Evolutionary conservation across 2,329 filamentous ascomycete species (phyloP).

Genomic region (Penicillium sp.): DNA sequence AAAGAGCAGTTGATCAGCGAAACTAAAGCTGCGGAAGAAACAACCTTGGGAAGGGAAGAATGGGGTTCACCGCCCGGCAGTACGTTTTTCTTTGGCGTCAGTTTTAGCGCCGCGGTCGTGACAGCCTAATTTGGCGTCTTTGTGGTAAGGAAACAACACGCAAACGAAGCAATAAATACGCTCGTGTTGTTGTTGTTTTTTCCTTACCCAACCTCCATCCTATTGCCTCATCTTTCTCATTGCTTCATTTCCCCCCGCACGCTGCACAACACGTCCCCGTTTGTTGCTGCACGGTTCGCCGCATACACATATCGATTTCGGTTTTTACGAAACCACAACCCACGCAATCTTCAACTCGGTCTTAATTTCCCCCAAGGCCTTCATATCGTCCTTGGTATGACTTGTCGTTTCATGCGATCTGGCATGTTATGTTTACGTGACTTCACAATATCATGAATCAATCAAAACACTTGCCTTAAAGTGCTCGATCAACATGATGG

Average conservation of each 20-base stretch:
- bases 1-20: not conserved
- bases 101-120: not conserved
- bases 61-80: slow-evolving; percentile 30
- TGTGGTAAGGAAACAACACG: not conserved
- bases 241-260: too few relatives aligned
- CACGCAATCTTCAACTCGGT: not conserved
- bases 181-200: not conserved
- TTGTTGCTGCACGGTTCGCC: not conserved
- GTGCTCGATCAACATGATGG: not conserved
- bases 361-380: not conserved
- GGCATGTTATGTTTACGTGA: not conserved
- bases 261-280: not conserved
- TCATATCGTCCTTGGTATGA: not conserved
- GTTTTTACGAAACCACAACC: not conserved
- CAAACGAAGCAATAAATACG: not conserved
- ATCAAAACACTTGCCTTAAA: not conserved
- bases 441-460: not conserved
- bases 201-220: too few relatives aligned
- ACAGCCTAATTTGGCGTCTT: not conserved
- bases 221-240: too few relatives aligned
- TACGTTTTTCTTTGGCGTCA: slow-evolving; percentile 12
- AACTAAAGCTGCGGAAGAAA: slow-evolving; percentile 4
- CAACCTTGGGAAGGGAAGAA: not conserved
- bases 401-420: not conserved
- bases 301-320: not conserved